These are phyloP conservation scores for Capsella rubella DNA, from an alignment of 441 rosid genomes.

Conservation along the genomic window DNA sequence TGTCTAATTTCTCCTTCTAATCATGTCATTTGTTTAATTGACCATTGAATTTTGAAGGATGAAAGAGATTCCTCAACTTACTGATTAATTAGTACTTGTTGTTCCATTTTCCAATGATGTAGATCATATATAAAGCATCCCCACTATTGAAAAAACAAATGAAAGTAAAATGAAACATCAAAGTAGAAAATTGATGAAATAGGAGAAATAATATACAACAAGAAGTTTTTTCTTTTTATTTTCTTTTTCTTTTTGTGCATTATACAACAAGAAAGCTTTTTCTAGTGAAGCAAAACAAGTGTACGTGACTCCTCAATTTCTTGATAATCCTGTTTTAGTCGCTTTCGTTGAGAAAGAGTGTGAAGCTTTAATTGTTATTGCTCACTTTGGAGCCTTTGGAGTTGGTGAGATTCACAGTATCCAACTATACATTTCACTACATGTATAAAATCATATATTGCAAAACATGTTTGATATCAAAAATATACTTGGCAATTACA, in stretches of 20 bases:
- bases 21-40: not conserved
- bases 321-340: conserved; percentile 6
- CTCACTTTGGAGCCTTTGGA: conserved; percentile 20
- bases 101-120: conserved; percentile 7
- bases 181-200: not conserved
- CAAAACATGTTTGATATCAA: no score
- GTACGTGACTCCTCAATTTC: conserved; percentile 16
- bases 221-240: not conserved
- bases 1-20: not conserved
- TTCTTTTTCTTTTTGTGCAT: no score
- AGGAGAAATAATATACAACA: not conserved
- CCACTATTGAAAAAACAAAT: not conserved
- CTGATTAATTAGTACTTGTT: conserved; percentile 1
- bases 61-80: conserved; percentile 20
- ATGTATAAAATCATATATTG: not conserved
- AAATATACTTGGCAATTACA: not conserved
- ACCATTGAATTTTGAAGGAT: not conserved
- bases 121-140: conserved; percentile 5
- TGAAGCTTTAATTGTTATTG: conserved; percentile 11
- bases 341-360: conserved; percentile 28
- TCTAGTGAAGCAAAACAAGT: conserved; percentile 14
- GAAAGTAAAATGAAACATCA: conserved; percentile 3
- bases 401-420: not conserved
- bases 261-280: conserved; percentile 19
- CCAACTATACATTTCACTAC: conserved; percentile 15